A percentile compares a stretch with the other conserved stretches of the same genome.
These are phyloP conservation scores for Saccharomyces jurei DNA, from an alignment of 805 yeast genomes.

Conservation along the genomic window DNA sequence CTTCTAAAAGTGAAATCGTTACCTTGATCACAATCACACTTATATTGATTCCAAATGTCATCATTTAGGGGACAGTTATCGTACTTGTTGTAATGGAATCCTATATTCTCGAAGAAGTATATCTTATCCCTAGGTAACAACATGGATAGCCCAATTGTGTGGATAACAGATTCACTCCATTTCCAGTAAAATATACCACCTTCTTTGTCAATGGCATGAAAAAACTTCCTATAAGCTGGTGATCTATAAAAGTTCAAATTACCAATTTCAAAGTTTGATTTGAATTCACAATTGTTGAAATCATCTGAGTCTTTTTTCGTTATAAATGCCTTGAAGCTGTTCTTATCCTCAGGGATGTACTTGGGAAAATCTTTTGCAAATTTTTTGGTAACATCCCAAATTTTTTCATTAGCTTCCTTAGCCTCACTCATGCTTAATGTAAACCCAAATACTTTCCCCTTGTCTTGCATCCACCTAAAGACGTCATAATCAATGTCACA, in stretches of 20 bases:
- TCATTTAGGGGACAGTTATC: conserved; percentile 65
- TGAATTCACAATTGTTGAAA: conserved; percentile 76
- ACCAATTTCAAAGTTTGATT: conserved; percentile 76
- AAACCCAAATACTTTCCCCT: conserved; percentile 61
- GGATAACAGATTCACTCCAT: conserved; percentile 85
- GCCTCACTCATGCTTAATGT: conserved; percentile 61
- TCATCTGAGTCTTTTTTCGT: conserved; percentile 32
- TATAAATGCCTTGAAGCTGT: conserved; percentile 59
- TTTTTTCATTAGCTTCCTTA: conserved; percentile 56
- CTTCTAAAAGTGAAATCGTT: conserved; percentile 62
- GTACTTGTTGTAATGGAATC: conserved; percentile 65
- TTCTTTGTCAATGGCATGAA: conserved; percentile 52
- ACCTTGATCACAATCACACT: conserved; percentile 65
- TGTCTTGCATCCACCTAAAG: conserved; percentile 67
- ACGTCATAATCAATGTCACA: conserved; percentile 72
- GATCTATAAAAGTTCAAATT: conserved; percentile 61
- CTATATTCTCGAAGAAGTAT: conserved; percentile 67
- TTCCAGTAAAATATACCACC: conserved; percentile 81
- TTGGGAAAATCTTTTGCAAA: conserved; percentile 52
- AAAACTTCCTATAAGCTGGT: conserved; percentile 54
- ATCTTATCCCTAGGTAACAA: conserved; percentile 53
- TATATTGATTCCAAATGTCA: conserved; percentile 43
- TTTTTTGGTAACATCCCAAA: conserved; percentile 61
- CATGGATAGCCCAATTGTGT: conserved; percentile 65
- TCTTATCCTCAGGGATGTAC: conserved; percentile 44